Conservation (phyloP, 495 filamentous ascomycete genomes). For the Penicillium antarcticum region DNA sequence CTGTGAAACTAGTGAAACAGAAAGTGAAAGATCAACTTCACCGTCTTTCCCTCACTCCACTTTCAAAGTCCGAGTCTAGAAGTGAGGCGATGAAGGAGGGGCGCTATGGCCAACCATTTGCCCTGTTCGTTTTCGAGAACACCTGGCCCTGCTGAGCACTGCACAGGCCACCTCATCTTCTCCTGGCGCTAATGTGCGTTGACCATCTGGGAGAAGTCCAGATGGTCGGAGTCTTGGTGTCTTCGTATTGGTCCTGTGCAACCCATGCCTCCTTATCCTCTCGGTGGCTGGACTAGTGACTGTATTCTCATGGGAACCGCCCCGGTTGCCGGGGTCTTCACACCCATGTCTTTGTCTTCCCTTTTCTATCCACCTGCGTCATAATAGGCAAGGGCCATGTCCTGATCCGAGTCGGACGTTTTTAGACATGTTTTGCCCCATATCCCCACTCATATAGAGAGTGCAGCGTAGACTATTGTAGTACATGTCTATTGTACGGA, state of each 20-base stretch:
- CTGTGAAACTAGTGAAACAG: too few relatives aligned
- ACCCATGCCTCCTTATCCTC: too few relatives aligned
- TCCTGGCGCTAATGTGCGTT: constrained; percentile 9
- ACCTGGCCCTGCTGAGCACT: background rate
- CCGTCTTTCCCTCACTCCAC: too few relatives aligned
- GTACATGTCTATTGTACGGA: background rate
- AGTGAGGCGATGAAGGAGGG: constrained; percentile 12
- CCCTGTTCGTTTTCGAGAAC: constrained; percentile 2
- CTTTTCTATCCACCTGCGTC: constrained; percentile 5
- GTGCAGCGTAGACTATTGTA: background rate
- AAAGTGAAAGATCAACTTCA: too few relatives aligned
- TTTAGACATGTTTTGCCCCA: background rate
- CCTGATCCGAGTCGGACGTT: background rate
- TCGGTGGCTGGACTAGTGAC: background rate
- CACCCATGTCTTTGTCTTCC: background rate
- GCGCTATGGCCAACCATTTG: constrained; percentile 9
- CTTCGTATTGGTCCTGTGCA: too few relatives aligned
- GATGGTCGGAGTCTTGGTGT: too few relatives aligned
- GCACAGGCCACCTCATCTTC: constrained; percentile 10
- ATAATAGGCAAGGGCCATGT: constrained; percentile 7
- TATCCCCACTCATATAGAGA: background rate
- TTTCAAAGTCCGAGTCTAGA: background rate
- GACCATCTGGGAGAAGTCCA: constrained; percentile 4
- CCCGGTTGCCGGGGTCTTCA: background rate
- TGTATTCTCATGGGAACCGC: too few relatives aligned